These are phyloP conservation scores for Chaetomiaceae sp. DNA, from an alignment of 2,329 filamentous ascomycete species.

Conservation along the genomic window DNA sequence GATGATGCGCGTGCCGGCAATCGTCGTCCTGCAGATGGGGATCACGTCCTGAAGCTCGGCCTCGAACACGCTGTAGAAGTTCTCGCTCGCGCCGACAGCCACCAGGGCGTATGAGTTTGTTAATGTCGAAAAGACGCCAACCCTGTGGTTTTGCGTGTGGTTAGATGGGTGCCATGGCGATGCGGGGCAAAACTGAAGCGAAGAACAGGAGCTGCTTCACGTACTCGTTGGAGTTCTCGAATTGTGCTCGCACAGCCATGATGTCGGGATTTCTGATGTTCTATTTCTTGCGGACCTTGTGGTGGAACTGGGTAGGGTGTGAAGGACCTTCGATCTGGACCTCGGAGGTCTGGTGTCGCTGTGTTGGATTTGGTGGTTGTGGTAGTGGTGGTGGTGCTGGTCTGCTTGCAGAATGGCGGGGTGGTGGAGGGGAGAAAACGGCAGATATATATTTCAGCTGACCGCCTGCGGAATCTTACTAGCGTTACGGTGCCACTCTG, in stretches of 20 bases:
- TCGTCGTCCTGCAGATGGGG: constrained; percentile 93
- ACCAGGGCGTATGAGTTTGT: constrained; percentile 97
- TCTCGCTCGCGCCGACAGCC: constrained; percentile 90
- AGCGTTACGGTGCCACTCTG: no score
- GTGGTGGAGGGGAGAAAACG: constrained; percentile 13
- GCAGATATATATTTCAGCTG: constrained; percentile 8
- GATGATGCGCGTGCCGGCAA: constrained; percentile 93
- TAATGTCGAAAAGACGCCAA: constrained; percentile 93
- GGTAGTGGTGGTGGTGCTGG: no score
- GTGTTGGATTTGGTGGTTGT: not conserved
- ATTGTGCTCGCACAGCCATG: constrained; percentile 69
- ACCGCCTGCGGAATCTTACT: no score
- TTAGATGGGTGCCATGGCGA: constrained; percentile 27
- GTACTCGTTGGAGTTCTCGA: constrained; percentile 93
- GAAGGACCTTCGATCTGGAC: not conserved
- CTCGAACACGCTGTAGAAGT: constrained; percentile 99
- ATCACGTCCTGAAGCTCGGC: constrained; percentile 96
- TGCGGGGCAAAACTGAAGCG: constrained; percentile 20
- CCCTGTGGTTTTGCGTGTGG: constrained; percentile 47
- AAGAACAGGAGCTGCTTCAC: no score
- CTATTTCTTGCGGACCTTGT: not conserved
- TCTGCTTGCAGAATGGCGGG: constrained; percentile 15
- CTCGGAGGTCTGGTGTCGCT: constrained; percentile 5
- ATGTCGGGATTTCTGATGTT: constrained; percentile 22
- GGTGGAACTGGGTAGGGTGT: not conserved